These are phyloP conservation scores for Malania oleifera DNA, from an alignment of 164 flowering plant species.

Conservation along the genomic window DNA sequence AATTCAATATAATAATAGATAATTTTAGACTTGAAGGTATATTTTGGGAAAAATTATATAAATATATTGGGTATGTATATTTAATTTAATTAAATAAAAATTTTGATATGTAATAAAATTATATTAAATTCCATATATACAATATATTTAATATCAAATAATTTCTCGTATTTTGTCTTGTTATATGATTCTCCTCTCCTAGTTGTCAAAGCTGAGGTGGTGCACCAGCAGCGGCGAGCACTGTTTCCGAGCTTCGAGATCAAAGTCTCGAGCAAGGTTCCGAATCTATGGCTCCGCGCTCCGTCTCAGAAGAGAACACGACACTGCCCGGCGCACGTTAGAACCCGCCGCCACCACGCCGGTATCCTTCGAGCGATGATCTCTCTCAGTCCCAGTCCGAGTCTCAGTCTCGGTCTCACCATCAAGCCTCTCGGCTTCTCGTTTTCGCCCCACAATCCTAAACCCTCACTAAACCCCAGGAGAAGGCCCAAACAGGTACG, in stretches of 20 bases:
- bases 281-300: background rate
- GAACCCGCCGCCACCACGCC: background rate
- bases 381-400: background rate
- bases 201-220: too few species aligned
- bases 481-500: conserved; percentile 8
- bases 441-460: conserved; percentile 1
- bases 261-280: background rate
- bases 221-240: too few species aligned
- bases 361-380: conserved; percentile 9
- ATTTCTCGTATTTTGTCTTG: too few species aligned
- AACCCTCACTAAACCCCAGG: background rate
- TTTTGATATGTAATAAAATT: too few species aligned
- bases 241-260: background rate
- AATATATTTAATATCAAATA: too few species aligned
- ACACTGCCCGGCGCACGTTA: background rate
- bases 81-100: too few species aligned
- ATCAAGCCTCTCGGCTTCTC: background rate
- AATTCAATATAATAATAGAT: too few species aligned
- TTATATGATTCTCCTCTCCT: too few species aligned
- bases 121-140: too few species aligned
- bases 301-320: background rate
- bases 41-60: too few species aligned
- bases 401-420: background rate
- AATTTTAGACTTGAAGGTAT: too few species aligned
- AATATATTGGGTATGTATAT: too few species aligned